Base-by-base conservation (phyloP, 768 basidiomycete species). In the Leccinum broughii region DNA sequence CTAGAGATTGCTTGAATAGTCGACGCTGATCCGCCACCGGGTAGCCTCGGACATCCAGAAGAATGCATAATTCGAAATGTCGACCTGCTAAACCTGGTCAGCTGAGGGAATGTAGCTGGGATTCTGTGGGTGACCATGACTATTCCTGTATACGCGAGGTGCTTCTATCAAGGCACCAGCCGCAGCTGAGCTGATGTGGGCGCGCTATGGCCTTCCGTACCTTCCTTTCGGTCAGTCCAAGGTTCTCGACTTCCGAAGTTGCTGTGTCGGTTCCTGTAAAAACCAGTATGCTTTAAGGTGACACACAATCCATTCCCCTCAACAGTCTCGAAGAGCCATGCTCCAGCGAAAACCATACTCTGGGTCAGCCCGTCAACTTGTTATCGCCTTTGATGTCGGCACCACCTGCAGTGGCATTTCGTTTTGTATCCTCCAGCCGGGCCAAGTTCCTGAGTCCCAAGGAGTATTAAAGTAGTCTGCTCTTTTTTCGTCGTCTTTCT, bases 351-450 rank as follows among this genome's bases (percentile, higher is more conserved):
- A 72, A 13, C 67, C 70, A 6, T 81, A 76, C 60, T 35, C 61
- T 26, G 81, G 81, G 2, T 59, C 56, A 5, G 50, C 61, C 4
- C 67, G 61, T 53, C 71, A 74, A 55, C 68, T 78, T 6, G 71
- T 78, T 17, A 61, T 78, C 14, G 73, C 74, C 1, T 71, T 78
- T 22, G 78, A 78, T 46, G 56, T 51, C 17, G 50, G 51, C 0
- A 52, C 51, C 13, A 52, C 51, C 20, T 34, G 17, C 51, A 52
- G 51, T 52, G 51, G 51, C 7, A 52, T 52, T 20, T 52, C 51
- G 4, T 52, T 32, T 34, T 52, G 51, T 34, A 52, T 52, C 51
- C 32, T 52, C 17, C 51, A 52, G 51, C 51, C 51, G 13, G 51
- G 51, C 13, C 3, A 34, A 20, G 13, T 52, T 20, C 51, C 51